Evolutionary conservation across 139 green algal species (phyloP), one percentile per base, ranked within the genome.

Genomic region (Klebsormidium nitens): DNA sequence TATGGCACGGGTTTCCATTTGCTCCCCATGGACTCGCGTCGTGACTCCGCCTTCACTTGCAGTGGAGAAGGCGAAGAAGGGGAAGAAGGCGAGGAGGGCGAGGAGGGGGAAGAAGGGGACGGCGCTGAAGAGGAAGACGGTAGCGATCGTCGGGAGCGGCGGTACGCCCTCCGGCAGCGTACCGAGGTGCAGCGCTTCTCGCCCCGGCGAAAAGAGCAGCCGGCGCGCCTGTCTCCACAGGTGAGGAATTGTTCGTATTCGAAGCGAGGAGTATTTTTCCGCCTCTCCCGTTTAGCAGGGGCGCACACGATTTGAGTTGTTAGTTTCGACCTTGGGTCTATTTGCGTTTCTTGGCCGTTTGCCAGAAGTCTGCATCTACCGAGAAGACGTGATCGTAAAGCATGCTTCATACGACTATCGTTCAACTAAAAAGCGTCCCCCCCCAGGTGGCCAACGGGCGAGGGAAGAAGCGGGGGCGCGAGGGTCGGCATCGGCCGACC

Each of bases 141-240:
- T 3, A 31, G 38, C 28, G 26, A 66, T 23, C 1, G 1, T 36
- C 17, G 26, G 3, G 55, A 62, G 55, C 17, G 55, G 17, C 52
- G 52, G 6, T 75, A 74, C 38, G 66, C 66, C 23, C 31, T 74
- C 31, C 62, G 76, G 71, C 42, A 82, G 35, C 60, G 47, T 37
- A 81, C 63, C 36, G 55, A 68, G 57, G 64, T 66, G 44, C 72
- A 70, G 42, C 65, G 55, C 32, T 77, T 77, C 69, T 80, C 61
- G 28, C 70, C 64, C 31, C 44, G 58, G 32, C 48, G 34, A 34
- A 69, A 83, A 34, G 64, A 67, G 66, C 59, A 59, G 0, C 37
- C 42, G 17, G 38, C 28, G 11, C 32, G 55, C 59, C 2, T 59
- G 44, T 23, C 40, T 29, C 69, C 57, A 31, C 69, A 11, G 17